Conservation (phyloP, 306 rosid genomes). For the Medicago lupulina region DNA sequence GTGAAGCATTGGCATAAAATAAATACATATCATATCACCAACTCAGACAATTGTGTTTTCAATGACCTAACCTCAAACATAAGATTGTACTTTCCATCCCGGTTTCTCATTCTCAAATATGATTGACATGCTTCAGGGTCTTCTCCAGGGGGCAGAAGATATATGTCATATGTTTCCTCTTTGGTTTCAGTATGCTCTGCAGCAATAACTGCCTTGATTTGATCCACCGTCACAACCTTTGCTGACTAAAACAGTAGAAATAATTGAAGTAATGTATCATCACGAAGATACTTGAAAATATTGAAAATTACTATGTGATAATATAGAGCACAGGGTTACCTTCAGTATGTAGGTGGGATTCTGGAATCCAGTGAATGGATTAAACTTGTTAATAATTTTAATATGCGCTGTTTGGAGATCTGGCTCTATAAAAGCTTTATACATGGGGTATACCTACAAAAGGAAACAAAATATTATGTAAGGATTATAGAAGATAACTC, state of each 20-base stretch:
- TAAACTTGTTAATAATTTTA: slow-evolving; percentile 89
- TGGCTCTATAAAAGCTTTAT: slow-evolving; percentile 98
- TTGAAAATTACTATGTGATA: slow-evolving; percentile 16
- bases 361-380: slow-evolving; percentile 96
- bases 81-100: slow-evolving; percentile 98
- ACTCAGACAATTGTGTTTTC: slow-evolving; percentile 23
- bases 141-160: slow-evolving; percentile 98
- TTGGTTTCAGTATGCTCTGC: slow-evolving; percentile 71
- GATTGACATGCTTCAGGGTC: slow-evolving; percentile 99
- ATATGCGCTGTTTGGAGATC: slow-evolving; percentile 98
- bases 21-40: slow-evolving; percentile 25
- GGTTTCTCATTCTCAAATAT: slow-evolving; percentile 97
- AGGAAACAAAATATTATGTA: slow-evolving; percentile 24
- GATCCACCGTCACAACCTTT: slow-evolving; percentile 75
- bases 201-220: slow-evolving; percentile 77
- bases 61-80: slow-evolving; percentile 89
- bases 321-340: slow-evolving; percentile 47
- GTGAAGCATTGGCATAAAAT: slow-evolving; percentile 18
- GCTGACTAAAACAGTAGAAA: slow-evolving; percentile 68
- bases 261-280: slow-evolving; percentile 29
- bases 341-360: slow-evolving; percentile 92
- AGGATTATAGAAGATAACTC: slow-evolving; percentile 41
- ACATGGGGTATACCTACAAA: slow-evolving; percentile 94
- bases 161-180: slow-evolving; percentile 98
- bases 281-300: slow-evolving; percentile 24